These are phyloP conservation scores for Mucor lusitanicus DNA, from an alignment of 371 early-diverging fungal species.

Conservation along the genomic window DNA sequence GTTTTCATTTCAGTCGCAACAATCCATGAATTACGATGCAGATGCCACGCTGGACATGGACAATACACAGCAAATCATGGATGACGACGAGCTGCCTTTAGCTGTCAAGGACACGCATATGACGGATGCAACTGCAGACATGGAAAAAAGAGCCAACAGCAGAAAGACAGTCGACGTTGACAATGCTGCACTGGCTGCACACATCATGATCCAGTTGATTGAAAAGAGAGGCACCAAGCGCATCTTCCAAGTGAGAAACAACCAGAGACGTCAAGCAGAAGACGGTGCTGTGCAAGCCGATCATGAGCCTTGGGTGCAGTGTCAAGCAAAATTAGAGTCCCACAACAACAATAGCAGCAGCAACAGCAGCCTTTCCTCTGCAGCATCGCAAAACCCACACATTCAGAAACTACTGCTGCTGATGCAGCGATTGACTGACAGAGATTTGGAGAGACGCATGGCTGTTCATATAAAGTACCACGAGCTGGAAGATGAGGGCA, in stretches of 20 bases:
- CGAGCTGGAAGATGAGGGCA: conserved; percentile 56
- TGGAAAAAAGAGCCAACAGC: not conserved
- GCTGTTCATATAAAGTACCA: conserved; percentile 56
- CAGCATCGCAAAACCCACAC: conserved; percentile 27
- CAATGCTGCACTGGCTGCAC: conserved; percentile 37
- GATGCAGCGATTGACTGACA: conserved; percentile 43
- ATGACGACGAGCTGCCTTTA: conserved; percentile 10
- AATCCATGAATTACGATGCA: conserved; percentile 27
- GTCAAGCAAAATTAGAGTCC: conserved; percentile 7
- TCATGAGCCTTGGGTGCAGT: conserved; percentile 18
- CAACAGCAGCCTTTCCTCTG: not conserved
- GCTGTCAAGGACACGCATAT: not conserved
- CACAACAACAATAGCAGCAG: not conserved
- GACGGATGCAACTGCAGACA: not conserved
- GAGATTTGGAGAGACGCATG: conserved; percentile 41
- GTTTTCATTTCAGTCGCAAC: conserved; percentile 29
- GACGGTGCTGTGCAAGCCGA: not conserved
- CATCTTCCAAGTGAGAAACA: conserved; percentile 39
- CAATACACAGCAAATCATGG: conserved; percentile 27
- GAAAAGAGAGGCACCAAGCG: conserved; percentile 41
- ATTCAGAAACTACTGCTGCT: conserved; percentile 38
- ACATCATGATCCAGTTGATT: conserved; percentile 40
- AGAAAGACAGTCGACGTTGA: conserved; percentile 8
- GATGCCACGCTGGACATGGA: conserved; percentile 46
- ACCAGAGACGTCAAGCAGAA: conserved; percentile 19